Conservation (phyloP, 306 rosid genomes). For the Mimosa bimucronata region DNA sequence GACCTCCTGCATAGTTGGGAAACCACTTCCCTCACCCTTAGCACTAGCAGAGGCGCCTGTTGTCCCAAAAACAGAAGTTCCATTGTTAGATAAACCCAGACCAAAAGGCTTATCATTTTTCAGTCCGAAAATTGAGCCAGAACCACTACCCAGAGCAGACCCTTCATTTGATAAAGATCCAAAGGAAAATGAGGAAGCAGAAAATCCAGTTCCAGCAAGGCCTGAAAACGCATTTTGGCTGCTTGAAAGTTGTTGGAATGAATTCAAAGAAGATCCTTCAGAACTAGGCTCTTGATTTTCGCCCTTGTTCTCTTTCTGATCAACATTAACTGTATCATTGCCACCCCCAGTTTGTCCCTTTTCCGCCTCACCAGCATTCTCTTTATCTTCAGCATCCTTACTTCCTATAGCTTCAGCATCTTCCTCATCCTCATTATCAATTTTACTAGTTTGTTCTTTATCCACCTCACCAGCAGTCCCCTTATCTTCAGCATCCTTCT, state of each 20-base stretch:
- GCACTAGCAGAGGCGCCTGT: slow-evolving; percentile 49
- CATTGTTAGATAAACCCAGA: slow-evolving; percentile 61
- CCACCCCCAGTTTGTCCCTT: slow-evolving; percentile 38
- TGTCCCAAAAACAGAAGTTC: slow-evolving; percentile 60
- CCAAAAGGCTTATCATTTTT: slow-evolving; percentile 53
- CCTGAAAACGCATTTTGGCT: slow-evolving; percentile 80
- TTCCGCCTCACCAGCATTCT: slow-evolving; percentile 34
- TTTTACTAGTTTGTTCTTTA: background rate
- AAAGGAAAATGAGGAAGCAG: slow-evolving; percentile 63
- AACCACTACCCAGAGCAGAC: slow-evolving; percentile 42
- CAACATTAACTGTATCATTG: slow-evolving; percentile 37
- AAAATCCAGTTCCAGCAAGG: slow-evolving; percentile 75
- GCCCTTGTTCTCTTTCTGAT: slow-evolving; percentile 39
- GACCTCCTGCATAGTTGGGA: slow-evolving; percentile 75
- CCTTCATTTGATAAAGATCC: slow-evolving; percentile 61
- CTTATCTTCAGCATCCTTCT: slow-evolving; percentile 28
- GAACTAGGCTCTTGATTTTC: slow-evolving; percentile 42
- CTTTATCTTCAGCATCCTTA: slow-evolving; percentile 32
- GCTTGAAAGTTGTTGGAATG: slow-evolving; percentile 78
- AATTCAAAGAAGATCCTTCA: slow-evolving; percentile 58
- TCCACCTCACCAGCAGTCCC: slow-evolving; percentile 28
- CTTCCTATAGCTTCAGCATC: background rate
- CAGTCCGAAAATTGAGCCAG: slow-evolving; percentile 50
- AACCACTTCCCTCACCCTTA: slow-evolving; percentile 57
- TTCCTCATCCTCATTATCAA: slow-evolving; percentile 2